Evolutionary conservation across 805 yeast species (phyloP), one percentile per base, ranked within the genome.

Genomic region (Zygosaccharomyces lentus): DNA sequence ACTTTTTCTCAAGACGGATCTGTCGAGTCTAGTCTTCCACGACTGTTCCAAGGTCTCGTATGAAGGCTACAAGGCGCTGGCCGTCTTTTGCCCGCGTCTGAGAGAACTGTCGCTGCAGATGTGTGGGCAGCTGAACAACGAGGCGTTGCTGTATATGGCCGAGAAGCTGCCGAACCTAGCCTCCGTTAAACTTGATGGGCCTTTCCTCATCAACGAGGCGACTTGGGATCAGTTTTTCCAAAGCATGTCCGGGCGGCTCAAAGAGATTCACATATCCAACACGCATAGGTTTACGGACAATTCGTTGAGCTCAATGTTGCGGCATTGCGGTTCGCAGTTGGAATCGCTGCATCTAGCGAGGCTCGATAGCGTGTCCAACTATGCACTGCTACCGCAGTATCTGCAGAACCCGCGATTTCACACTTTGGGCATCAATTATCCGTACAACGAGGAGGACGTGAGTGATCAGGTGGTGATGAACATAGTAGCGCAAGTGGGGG

Each of bases 111-210:
- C 82, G 0, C 68, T 93, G 37, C 80, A 81, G 48, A 91, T 90
- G 97, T 91, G 98, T 70, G 99, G 99, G 4, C 90, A 86, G 55
- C 68, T 93, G 34, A 88, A 84, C 55, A 86, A 86, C 60, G 89
- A 83, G 51, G 83, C 84, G 47, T 62, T 93, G 48, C 60, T 70
- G 13, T 84, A 87, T 59, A 78, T 76, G 49, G 75, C 78, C 4
- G 68, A 78, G 8, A 82, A 86, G 51, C 69, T 91, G 34, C 67
- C 68, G 0, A 65, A 75, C 25, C 69, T 93, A 38, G 70, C 64
- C 12, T 71, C 77, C 10, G 46, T 91, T 6, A 69, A 75, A n/a
- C 67, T 93, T 30, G 90, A 91, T 64, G 99, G 99, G 0, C 88
- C 97, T 0, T 93, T 93, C 61, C 68, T 93, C 53, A 82, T 93